A percentile compares a stretch with the other conserved stretches of the same genome.
These are phyloP conservation scores for Bryoglossum gracile DNA, from an alignment of 495 filamentous ascomycete genomes.

Conservation along the genomic window DNA sequence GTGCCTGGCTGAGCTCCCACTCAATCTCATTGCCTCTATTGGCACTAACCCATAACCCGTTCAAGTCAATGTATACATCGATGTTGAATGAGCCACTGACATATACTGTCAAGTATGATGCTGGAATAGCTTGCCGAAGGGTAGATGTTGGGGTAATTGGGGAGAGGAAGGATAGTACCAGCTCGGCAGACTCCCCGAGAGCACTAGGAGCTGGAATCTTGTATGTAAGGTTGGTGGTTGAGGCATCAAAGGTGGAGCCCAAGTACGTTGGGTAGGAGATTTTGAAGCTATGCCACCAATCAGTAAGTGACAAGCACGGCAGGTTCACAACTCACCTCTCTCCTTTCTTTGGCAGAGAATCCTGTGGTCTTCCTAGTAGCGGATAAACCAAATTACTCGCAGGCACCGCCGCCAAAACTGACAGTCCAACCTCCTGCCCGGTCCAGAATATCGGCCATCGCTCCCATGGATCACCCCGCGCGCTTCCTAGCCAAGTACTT, in stretches of 20 bases:
- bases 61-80: constrained; percentile 80
- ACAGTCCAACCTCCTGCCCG: constrained; percentile 65
- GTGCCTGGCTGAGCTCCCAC: constrained; percentile 52
- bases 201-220: constrained; percentile 45
- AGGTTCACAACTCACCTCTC: constrained; percentile 31
- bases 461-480: constrained; percentile 77
- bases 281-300: constrained; percentile 57
- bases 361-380: constrained; percentile 78
- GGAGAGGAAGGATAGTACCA: constrained; percentile 82
- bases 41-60: constrained; percentile 85
- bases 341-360: constrained; percentile 51
- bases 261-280: constrained; percentile 65
- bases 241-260: constrained; percentile 82
- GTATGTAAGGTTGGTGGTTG: constrained; percentile 88
- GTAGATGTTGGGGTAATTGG: constrained; percentile 92
- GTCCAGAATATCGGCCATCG: constrained; percentile 96
- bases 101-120: constrained; percentile 72
- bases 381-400: constrained; percentile 70
- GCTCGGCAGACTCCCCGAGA: constrained; percentile 31
- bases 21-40: constrained; percentile 58
- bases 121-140: constrained; percentile 82
- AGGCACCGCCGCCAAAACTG: constrained; percentile 69
- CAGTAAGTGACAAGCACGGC: no score
- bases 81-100: constrained; percentile 66
- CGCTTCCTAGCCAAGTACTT: constrained; percentile 77